Base-by-base conservation (phyloP, 306 rosid species). In the Neltuma alba region DNA sequence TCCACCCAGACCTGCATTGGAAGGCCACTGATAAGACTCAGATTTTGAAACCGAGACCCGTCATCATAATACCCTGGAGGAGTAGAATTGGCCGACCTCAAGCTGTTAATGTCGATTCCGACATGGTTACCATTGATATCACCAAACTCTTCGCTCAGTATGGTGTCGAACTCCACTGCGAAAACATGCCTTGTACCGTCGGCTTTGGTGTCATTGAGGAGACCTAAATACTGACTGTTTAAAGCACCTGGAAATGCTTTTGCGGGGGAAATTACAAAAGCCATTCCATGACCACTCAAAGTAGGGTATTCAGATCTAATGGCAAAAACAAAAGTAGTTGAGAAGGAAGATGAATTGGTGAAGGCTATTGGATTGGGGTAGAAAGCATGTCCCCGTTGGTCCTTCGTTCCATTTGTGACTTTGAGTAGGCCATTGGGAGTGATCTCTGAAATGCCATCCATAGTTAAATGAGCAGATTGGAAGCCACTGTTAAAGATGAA, bases 101-200 rank as follows among this genome's bases (percentile, higher is more conserved):
- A 73, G 3, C 79, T 60, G 65, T 93, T 89, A 15, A 91, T 77
- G 42, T 93, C 89, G n/a, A 93, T 87, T 40, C 94, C 94, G 20
- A 87, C 93, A 72, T 93, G 96, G 70, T 90, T 90, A 20, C 82
- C 86, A 38, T 89, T 72, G 81, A 89, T 92, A 69, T 92, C 97
- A 1, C 0, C 21, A 28, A 86, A 88, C 63, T 92, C 89, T 0
- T 0, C 38, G 80, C 23, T 89, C 68, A 6, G 57, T 18, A 89
- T 54, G 3, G 95, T 85, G 57, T 92, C 92, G 9, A 93, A 82
- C 69, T 93, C 96, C 2, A 93, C 81, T 0, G 86, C 94, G 5
- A 89, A 79, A 20, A 89, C 81, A 23, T 71, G 81, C 70, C 88
- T 89, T 21, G 58, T 36, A 40, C 2, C 20, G 28, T 82, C 82